Base-by-base conservation (phyloP, 2,329 filamentous ascomycete species). In the Xylariaceae sp. region DNA sequence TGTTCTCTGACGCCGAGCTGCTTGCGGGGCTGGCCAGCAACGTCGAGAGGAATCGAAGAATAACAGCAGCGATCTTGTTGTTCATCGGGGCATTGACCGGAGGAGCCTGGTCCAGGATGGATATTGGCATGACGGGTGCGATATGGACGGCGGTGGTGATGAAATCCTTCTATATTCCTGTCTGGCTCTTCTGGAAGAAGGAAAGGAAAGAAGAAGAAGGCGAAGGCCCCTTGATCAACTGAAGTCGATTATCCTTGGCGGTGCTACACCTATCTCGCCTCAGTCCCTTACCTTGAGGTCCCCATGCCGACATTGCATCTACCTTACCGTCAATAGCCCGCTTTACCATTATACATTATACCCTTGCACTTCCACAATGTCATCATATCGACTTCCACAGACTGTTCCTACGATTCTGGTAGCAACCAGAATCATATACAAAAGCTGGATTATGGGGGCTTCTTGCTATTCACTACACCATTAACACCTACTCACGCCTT, bases 1-100 rank as follows among this genome's bases (percentile, higher is more conserved):
- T 91, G 30, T 89, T 89, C 57, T 86, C 83, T 1, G 86, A 90
- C 49, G 67, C 71, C 19, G 65, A 73, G 18, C 61, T 80, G 3
- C 76, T 80, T 39, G 62, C 65, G 1, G 43, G 62, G 7, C 52
- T 40, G 39, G 18, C 14, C 6, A 40, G 62, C 40, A 80, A 80
- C 50, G 63, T 64, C 7, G 75, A 80, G 62, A 64, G 77, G 30
- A 79, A 80, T 54, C 70, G 75, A 12, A 66, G 78, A 36, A 62
- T 73, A 3, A 73, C 66, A 0, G 78, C 78, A 0, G 76, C 77
- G 1, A 43, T 74, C 1, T 57, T 77, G 44, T 66, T 80, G 4
- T 62, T 81, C 1, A n/a, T 70, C 1, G 78, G 78, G 0, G 77
- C 76, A 11, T 62, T 81, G 6, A 45, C 68, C 1, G 77, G 77